Evolutionary conservation across 768 basidiomycete species (phyloP).

Genomic region (Leccinum ochraceum): DNA sequence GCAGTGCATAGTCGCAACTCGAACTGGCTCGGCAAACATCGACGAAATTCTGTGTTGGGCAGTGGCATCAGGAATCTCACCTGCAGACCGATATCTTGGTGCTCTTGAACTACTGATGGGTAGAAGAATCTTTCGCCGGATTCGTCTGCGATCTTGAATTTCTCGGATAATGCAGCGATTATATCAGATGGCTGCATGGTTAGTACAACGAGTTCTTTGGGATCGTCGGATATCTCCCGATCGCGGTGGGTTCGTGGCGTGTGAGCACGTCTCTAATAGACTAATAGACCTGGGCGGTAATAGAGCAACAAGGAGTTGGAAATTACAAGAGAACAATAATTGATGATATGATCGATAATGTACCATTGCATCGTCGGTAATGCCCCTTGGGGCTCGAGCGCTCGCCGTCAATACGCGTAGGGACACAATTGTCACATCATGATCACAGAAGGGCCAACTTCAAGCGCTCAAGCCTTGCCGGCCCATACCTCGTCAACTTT

Average conservation of each 20-base stretch:
- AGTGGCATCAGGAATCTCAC: conserved; percentile 39
- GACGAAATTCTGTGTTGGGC: not conserved
- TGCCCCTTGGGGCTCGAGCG: too few species aligned
- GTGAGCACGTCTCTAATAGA: not conserved
- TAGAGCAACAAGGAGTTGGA: too few species aligned
- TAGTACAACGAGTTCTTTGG: too few species aligned
- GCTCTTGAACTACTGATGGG: conserved; percentile 64
- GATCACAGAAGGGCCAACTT: not conserved
- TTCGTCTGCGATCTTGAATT: conserved; percentile 57
- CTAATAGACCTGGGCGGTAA: too few species aligned
- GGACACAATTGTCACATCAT: not conserved
- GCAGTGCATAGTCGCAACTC: conserved; percentile 86
- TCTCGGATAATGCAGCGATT: conserved; percentile 51
- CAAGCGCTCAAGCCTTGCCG: conserved; percentile 59
- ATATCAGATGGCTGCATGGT: conserved; percentile 44
- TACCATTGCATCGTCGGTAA: too few species aligned
- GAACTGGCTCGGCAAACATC: conserved; percentile 52
- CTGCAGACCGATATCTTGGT: conserved; percentile 63
- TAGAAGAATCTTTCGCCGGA: conserved; percentile 77
- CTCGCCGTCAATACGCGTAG: not conserved
- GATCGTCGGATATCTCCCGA: not conserved
- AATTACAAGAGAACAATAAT: too few species aligned
- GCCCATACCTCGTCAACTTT: conserved; percentile 62
- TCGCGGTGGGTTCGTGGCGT: conserved; percentile 6
- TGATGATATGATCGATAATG: too few species aligned